Evolutionary conservation across 2,329 filamentous ascomycete genomes (phyloP).

Genomic region (Rhytidhysteron rufulum): DNA sequence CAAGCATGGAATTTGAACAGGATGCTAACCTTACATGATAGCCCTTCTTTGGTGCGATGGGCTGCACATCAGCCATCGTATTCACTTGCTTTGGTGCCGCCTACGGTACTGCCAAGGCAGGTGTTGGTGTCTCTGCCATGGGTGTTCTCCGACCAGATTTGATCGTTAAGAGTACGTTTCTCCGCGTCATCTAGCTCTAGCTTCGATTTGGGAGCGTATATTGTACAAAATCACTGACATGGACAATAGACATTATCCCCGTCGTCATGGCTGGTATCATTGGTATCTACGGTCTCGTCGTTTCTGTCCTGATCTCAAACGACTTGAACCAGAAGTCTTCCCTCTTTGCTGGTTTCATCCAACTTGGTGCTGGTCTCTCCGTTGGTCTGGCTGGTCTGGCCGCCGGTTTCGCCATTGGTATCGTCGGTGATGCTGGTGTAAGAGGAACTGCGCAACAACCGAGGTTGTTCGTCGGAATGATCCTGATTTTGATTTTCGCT

Average conservation of each 20-base stretch:
- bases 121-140: conserved; percentile 97
- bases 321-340: conserved; percentile 45
- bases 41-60: conserved; percentile 97
- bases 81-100: conserved; percentile 96
- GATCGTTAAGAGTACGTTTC: conserved; percentile 95
- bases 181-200: conserved; percentile 12
- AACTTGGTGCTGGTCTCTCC: conserved; percentile 50
- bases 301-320: conserved; percentile 54
- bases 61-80: conserved; percentile 90
- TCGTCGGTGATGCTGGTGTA: conserved; percentile 75
- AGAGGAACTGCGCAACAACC: conserved; percentile 81
- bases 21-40: conserved; percentile 35
- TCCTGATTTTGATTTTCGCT: conserved; percentile 98
- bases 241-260: conserved; percentile 99
- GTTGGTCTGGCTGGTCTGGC: conserved; percentile 84
- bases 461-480: conserved; percentile 93
- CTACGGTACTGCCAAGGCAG: conserved; percentile 98
- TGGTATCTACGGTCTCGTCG: conserved; percentile 73
- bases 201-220: too few species aligned
- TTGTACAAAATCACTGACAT: too few species aligned
- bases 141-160: conserved; percentile 96
- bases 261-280: conserved; percentile 99
- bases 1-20: too few species aligned
- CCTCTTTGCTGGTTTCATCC: conserved; percentile 51
- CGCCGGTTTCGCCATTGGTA: conserved; percentile 71